Base-by-base conservation (phyloP, 331 rosid species). In the Spiraea crenata region DNA sequence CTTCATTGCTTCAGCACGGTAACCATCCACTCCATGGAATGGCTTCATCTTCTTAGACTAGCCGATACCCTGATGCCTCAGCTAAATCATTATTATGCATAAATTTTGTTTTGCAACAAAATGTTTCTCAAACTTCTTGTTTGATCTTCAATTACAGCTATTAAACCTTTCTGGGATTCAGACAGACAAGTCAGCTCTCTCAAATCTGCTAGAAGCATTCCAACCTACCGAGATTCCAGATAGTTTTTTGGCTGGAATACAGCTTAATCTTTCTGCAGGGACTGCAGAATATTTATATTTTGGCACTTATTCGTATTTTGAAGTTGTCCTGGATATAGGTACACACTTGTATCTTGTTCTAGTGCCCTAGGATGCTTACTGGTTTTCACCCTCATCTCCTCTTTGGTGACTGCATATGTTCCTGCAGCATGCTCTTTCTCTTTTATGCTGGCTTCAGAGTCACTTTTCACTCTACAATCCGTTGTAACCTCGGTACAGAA, bases 1-100 rank as follows among this genome's bases (percentile, higher is more conserved):
- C 81, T 81, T 67, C 64, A 73, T 73, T 76, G 79, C 44, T 76
- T 81, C 55, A 65, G 79, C 67, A 73, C 71, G 81, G 85, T 81
- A 40, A 71, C 52, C 9, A 31, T 59, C 7, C n/a, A 15, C 49
- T 40, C n/a, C 46, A 62, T 62, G 67, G n/a, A 16, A 62, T 62
- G 48, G 46, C 25, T 12, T 35, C 20, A 31, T n/a, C 45, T 69
- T 57, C 62, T 20, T 73, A 47, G 34, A 20, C 63, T 40, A 3
- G 15, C 63, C n/a, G n/a, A 68, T 62, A 77, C 31, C 38, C 45
- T 44, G n/a, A 68, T 62, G 71, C 40, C 38, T 38, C 34, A 25
- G 46, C 67, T 16, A 70, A 38, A 54, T 55, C 6, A 71, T 65
- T 63, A 31, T 63, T 14, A 4, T 49, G 16, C 37, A 31, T 42